These are phyloP conservation scores for Prunus yedoensis DNA, from an alignment of 331 rosid species.

Conservation along the genomic window DNA sequence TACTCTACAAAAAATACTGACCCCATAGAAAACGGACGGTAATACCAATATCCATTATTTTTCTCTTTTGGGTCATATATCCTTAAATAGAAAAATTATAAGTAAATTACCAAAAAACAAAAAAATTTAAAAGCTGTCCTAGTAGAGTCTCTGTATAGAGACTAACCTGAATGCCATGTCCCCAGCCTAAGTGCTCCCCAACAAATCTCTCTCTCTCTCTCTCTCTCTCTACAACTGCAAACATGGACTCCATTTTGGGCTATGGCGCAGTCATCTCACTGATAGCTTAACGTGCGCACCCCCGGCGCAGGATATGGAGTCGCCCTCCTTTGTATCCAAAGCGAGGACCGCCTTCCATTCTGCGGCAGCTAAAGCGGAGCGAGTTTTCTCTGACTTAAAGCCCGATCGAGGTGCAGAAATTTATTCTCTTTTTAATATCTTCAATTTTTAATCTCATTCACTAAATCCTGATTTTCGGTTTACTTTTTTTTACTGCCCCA, in stretches of 20 bases:
- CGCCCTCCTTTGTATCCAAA: slow-evolving; percentile 81
- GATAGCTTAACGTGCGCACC: slow-evolving; percentile 33
- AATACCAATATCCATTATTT: not conserved
- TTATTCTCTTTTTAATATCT: not conserved
- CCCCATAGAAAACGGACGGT: not conserved
- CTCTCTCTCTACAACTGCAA: not conserved
- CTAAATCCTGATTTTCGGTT: slow-evolving; percentile 10
- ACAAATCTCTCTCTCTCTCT: not conserved
- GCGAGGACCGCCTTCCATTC: slow-evolving; percentile 96
- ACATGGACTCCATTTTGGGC: not conserved
- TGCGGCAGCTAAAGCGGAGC: slow-evolving; percentile 99
- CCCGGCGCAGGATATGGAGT: slow-evolving; percentile 60
- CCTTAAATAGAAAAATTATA: not conserved
- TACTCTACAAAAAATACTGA: no score
- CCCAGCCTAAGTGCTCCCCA: not conserved
- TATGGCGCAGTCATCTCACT: not conserved
- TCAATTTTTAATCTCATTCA: slow-evolving; percentile 6
- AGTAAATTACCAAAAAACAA: not conserved
- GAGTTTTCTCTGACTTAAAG: slow-evolving; percentile 71
- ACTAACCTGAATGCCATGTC: not conserved
- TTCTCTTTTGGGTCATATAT: no score
- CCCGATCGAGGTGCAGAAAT: slow-evolving; percentile 70
- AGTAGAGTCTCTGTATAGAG: not conserved
- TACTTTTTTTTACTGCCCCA: slow-evolving; percentile 32
- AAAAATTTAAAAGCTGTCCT: not conserved